Conservation (phyloP, 345 rosid species). For the Boechera retrofracta region DNA sequence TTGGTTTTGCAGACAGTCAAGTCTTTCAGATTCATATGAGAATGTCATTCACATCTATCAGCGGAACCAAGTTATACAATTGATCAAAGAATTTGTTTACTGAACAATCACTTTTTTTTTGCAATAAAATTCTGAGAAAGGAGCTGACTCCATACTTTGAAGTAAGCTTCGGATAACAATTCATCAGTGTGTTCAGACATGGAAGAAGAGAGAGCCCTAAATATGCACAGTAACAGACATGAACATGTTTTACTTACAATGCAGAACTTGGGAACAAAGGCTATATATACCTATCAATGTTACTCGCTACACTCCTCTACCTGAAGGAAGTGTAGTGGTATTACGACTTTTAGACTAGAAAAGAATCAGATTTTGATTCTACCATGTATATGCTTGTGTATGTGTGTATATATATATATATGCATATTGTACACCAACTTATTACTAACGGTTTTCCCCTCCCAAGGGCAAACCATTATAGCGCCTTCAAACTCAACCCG, state of each 20-base stretch:
- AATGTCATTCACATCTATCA: slow-evolving; percentile 24
- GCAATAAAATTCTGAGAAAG: slow-evolving; percentile 26
- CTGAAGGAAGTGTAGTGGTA: slow-evolving; percentile 42
- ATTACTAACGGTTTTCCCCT: slow-evolving; percentile 32
- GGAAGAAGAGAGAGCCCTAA: slow-evolving; percentile 38
- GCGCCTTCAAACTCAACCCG: slow-evolving; percentile 39
- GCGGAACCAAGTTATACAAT: neutral
- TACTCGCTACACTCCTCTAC: slow-evolving; percentile 39
- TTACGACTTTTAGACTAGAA: slow-evolving; percentile 20
- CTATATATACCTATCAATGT: slow-evolving; percentile 36
- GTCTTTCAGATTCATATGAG: slow-evolving; percentile 78
- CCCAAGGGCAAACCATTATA: slow-evolving; percentile 17
- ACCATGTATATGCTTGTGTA: slow-evolving; percentile 43
- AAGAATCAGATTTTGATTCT: slow-evolving; percentile 50
- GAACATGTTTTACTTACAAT: slow-evolving; percentile 42
- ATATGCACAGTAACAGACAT: slow-evolving; percentile 36
- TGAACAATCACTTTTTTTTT: slow-evolving; percentile 21
- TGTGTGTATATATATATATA: slow-evolving; percentile 24
- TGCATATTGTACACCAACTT: slow-evolving; percentile 37
- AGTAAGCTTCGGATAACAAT: slow-evolving; percentile 41
- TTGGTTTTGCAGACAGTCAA: slow-evolving; percentile 63
- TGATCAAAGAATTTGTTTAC: slow-evolving; percentile 38
- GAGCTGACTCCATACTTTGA: slow-evolving; percentile 37
- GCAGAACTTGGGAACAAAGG: slow-evolving; percentile 41
- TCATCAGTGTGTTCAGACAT: slow-evolving; percentile 30